Conservation (phyloP, 2,329 filamentous ascomycete genomes). For the Cercospora sp. region DNA sequence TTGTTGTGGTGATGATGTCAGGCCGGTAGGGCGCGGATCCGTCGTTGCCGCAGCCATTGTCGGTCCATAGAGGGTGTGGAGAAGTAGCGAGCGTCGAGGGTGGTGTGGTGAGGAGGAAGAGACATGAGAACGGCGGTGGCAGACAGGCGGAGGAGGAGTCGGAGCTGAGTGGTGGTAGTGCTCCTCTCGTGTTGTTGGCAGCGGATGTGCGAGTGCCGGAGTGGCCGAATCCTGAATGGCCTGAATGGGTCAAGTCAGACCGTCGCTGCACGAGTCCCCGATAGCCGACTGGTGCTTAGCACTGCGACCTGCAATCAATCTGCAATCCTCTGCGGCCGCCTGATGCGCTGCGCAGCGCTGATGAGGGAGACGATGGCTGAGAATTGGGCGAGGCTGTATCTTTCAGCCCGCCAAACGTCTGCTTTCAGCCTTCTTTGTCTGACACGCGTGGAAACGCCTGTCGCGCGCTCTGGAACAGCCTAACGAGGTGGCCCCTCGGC, state of each 20-base stretch:
- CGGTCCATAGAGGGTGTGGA: background rate
- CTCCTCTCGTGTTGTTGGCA: background rate
- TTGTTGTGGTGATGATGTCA: conserved; percentile 14
- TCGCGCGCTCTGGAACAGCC: background rate
- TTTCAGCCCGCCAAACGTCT: background rate
- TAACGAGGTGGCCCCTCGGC: background rate
- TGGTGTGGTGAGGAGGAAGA: background rate
- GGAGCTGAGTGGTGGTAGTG: background rate
- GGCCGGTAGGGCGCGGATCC: background rate
- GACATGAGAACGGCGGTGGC: conserved; percentile 3
- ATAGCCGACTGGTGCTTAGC: background rate
- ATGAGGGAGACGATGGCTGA: background rate
- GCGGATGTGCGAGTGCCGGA: background rate
- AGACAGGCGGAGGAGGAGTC: background rate
- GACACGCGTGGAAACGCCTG: background rate
- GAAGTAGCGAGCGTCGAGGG: background rate
- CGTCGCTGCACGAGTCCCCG: background rate
- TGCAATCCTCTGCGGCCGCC: background rate
- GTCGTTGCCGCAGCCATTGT: conserved; percentile 29
- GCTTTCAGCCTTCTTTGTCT: background rate
- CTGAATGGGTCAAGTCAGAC: background rate
- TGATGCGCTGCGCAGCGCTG: background rate
- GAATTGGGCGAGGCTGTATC: background rate
- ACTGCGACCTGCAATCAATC: background rate
- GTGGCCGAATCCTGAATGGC: background rate